These are phyloP conservation scores for Coniochaeta sp. DNA, from an alignment of 2,329 filamentous ascomycete genomes.

Conservation along the genomic window DNA sequence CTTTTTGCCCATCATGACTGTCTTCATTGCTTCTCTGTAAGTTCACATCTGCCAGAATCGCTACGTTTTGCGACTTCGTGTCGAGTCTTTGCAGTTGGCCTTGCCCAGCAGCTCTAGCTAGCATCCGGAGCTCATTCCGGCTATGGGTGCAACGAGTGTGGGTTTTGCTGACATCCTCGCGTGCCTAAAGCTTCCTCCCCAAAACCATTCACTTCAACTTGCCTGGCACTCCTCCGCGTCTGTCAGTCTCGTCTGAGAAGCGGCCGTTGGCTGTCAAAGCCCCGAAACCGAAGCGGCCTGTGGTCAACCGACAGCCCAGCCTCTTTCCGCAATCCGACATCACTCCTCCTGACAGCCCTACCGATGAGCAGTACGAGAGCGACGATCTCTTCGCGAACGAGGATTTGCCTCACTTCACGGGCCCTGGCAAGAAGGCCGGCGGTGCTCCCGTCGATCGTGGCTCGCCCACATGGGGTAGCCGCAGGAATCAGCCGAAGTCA, in stretches of 20 bases:
- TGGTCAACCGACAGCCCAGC: slow-evolving; percentile 37
- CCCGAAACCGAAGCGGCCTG: slow-evolving; percentile 13
- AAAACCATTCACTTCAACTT: slow-evolving; percentile 86
- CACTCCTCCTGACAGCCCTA: slow-evolving; percentile 50
- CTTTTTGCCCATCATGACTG: slow-evolving; percentile 33
- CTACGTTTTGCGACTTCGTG: too few species aligned
- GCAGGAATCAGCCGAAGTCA: slow-evolving; percentile 72
- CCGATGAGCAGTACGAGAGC: slow-evolving; percentile 31
- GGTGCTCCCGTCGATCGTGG: slow-evolving; percentile 67
- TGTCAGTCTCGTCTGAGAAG: slow-evolving; percentile 20
- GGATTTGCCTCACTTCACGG: slow-evolving; percentile 35
- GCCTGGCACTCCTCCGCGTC: slow-evolving; percentile 41
- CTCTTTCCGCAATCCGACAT: slow-evolving; percentile 43
- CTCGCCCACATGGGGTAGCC: slow-evolving; percentile 69
- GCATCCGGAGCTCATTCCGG: too few species aligned
- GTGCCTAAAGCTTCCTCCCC: slow-evolving; percentile 67
- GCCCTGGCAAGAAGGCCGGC: slow-evolving; percentile 37
- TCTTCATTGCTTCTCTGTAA: slow-evolving; percentile 40
- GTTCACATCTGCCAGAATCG: slow-evolving; percentile 6
- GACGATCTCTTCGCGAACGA: slow-evolving; percentile 50
- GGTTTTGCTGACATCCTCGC: slow-evolving; percentile 7
- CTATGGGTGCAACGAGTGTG: too few species aligned
- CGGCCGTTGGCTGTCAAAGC: slow-evolving; percentile 8
- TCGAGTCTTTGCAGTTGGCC: too few species aligned
- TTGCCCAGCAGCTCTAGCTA: too few species aligned